Evolutionary conservation across 192 early-diverging fungal genomes (phyloP).

Genomic region (Pilobolus umbonatus): DNA sequence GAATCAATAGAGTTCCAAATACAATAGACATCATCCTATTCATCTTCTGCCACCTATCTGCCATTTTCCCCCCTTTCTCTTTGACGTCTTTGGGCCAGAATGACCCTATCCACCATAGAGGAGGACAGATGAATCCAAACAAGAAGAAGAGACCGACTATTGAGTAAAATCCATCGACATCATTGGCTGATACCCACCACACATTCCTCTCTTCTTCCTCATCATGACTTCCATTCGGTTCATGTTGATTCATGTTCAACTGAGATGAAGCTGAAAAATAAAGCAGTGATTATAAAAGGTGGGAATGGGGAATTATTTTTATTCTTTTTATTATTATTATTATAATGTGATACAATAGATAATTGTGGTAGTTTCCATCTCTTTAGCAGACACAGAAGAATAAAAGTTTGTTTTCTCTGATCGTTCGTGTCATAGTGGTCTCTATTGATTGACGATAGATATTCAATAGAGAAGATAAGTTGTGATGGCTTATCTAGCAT

Average conservation of each 20-base stretch:
- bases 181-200: slow-evolving; percentile 13
- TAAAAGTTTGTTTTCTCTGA: too few species aligned
- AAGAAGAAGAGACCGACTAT: slow-evolving; percentile 18
- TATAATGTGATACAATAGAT: too few species aligned
- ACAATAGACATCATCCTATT: slow-evolving; percentile 29
- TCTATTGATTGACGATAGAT: too few species aligned
- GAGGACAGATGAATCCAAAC: slow-evolving; percentile 22
- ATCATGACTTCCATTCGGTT: neutral
- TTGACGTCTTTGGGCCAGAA: slow-evolving; percentile 18
- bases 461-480: too few species aligned
- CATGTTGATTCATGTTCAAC: neutral
- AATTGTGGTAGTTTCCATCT: too few species aligned
- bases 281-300: too few species aligned
- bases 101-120: slow-evolving; percentile 26
- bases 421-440: too few species aligned
- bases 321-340: too few species aligned
- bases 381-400: too few species aligned
- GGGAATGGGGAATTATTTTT: too few species aligned
- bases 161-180: slow-evolving; percentile 24
- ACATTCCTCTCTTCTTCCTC: neutral
- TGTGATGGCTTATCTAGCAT: too few species aligned
- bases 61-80: slow-evolving; percentile 26
- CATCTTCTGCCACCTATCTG: slow-evolving; percentile 21
- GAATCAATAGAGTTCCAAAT: slow-evolving; percentile 19
- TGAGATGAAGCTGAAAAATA: neutral